Evolutionary conservation across 495 filamentous ascomycete species (phyloP), one percentile per base, ranked within the genome.

Genomic region (Collariella sp.): DNA sequence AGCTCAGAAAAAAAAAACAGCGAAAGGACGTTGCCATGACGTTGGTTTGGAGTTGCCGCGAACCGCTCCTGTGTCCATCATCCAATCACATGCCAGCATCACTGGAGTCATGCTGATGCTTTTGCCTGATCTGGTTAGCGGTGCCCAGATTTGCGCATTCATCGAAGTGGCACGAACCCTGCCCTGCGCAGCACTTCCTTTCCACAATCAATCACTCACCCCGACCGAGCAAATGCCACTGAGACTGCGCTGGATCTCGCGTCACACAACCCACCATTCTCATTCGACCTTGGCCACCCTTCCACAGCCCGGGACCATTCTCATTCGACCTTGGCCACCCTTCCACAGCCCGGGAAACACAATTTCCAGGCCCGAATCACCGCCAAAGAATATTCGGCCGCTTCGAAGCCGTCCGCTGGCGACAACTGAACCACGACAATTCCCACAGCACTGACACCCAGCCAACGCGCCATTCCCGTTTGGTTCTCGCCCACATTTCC

Each of bases 401-500:
- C 26, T 31, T 9, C 9, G 4, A 9, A 31, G 9, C 4, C 5
- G 26, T 4, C 26, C 26, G 9, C 26, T 31, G 26, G 5, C 9
- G 26, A 4, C 5, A 4, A 9, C 26, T 31, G 5, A 31, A 31
- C 26, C 26, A 31, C 9, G 9, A 9, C 26, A 9, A 5, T 15
- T 18, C 24, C 19, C 15, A 26, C 34, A n/a, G 39, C 46, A 34
- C 45, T 48, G 42, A 47, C 46, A 57, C 52, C 36, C 53, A 46
- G 33, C 33, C 40, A 13, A 11, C 36, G 52, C 41, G 33, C 52
- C 36, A 57, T 62, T 50, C 57, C 61, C 51, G 22, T 63, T 63
- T 50, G 50, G 57, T 46, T 12, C 38, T 38, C 46, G 45, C 54
- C 54, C 54, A 39, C 54, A 47, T 67, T 53, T 65, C 52, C 48